Evolutionary conservation across 1,284 basidiomycete genomes (phyloP).

Genomic region (Phenoliferia sp.): DNA sequence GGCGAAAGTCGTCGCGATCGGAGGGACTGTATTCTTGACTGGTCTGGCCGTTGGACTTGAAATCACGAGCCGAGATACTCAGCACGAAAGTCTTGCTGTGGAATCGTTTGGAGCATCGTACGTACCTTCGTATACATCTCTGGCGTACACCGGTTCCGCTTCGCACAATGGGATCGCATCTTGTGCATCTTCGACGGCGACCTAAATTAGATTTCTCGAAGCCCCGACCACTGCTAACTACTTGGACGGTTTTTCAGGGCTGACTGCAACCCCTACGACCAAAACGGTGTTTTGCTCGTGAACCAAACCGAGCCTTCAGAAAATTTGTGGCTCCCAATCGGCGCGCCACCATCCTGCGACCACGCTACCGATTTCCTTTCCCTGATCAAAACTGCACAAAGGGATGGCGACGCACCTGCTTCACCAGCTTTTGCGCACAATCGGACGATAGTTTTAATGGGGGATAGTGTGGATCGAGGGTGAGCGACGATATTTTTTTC

Average conservation of each 20-base stretch:
- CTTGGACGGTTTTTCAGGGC: neutral
- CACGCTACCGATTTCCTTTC: constrained; percentile 21
- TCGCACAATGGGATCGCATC: too few species aligned
- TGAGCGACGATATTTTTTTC: neutral
- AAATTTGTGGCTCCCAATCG: constrained; percentile 23
- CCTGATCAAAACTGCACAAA: neutral
- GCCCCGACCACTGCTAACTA: neutral
- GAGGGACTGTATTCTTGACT: neutral
- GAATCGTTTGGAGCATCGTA: neutral
- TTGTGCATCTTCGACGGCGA: neutral
- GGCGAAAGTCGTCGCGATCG: neutral
- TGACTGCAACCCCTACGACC: constrained; percentile 3
- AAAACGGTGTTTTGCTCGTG: constrained; percentile 25
- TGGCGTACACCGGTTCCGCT: too few species aligned
- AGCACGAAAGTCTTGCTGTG: neutral
- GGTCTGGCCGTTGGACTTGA: neutral
- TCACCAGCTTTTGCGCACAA: constrained; percentile 4
- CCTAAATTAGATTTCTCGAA: neutral
- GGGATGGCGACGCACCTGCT: neutral
- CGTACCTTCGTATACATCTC: neutral
- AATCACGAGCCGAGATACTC: neutral
- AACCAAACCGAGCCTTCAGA: constrained; percentile 8
- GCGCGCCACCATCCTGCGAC: constrained; percentile 8
- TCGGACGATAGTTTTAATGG: constrained; percentile 23
- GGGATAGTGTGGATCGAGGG: constrained; percentile 28